These are phyloP conservation scores for Dysphania ambrosioides DNA, from an alignment of 148 eudicot genomes.

Conservation along the genomic window DNA sequence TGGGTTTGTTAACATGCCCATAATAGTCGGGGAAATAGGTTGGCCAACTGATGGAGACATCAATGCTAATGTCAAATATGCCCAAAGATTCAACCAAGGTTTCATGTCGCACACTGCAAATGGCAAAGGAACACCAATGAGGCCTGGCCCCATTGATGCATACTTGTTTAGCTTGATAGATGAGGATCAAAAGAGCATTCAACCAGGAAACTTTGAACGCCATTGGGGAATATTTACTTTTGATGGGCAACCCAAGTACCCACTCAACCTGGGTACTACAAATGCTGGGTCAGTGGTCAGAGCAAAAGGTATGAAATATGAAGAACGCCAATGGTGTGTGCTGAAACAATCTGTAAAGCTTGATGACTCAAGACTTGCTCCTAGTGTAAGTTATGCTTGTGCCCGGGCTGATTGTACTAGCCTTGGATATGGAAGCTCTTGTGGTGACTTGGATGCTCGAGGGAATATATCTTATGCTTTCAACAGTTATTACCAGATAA, in stretches of 20 bases:
- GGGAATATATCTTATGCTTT: conserved; percentile 82
- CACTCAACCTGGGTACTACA: conserved; percentile 59
- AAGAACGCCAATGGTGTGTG: conserved; percentile 74
- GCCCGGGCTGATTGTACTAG: conserved; percentile 73
- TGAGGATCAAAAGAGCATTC: conserved; percentile 81
- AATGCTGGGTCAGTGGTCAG: conserved; percentile 36
- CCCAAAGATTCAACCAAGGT: conserved; percentile 84
- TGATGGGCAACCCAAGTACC: conserved; percentile 73
- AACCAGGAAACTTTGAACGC: conserved; percentile 80
- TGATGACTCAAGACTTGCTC: conserved; percentile 52
- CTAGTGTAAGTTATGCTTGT: conserved; percentile 83
- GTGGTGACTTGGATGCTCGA: conserved; percentile 54
- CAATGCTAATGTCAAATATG: conserved; percentile 60
- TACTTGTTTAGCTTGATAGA: conserved; percentile 78
- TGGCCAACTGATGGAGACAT: conserved; percentile 93
- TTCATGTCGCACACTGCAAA: conserved; percentile 65
- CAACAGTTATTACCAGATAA: conserved; percentile 73
- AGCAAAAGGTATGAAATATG: conserved; percentile 49
- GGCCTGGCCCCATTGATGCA: conserved; percentile 69
- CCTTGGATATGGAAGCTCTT: conserved; percentile 76
- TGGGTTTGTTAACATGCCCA: conserved; percentile 69
- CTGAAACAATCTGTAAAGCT: conserved; percentile 55
- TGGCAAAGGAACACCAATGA: conserved; percentile 84
- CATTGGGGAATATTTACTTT: conserved; percentile 82
- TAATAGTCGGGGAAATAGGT: conserved; percentile 79